Conservation (phyloP, 148 eudicot species). For the Heliosperma pusillum region DNA sequence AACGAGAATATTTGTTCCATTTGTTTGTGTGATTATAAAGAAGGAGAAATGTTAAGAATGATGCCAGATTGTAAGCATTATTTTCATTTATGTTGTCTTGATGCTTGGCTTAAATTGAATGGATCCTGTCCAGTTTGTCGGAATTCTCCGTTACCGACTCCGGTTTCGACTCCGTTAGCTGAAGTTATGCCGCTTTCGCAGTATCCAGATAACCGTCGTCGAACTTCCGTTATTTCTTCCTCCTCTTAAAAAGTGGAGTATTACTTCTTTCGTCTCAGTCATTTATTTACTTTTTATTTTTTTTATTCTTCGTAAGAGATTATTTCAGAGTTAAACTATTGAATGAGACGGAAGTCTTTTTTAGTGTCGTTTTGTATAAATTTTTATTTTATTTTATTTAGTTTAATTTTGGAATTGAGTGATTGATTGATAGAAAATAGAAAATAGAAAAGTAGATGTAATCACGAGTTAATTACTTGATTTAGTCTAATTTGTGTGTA, state of each 20-base stretch:
- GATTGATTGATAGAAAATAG: constrained; percentile 7
- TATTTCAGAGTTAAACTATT: not conserved
- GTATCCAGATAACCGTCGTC: constrained; percentile 69
- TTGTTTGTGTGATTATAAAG: constrained; percentile 79
- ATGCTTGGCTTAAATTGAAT: constrained; percentile 78
- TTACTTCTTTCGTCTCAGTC: not conserved
- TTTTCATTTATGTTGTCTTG: constrained; percentile 68
- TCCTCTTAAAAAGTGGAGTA: no score
- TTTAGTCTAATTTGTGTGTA: constrained; percentile 14
- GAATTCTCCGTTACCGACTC: constrained; percentile 87
- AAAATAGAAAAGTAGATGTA: constrained; percentile 4
- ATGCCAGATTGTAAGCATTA: constrained; percentile 81
- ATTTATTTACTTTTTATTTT: no score
- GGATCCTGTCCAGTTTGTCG: constrained; percentile 90
- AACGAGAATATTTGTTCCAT: constrained; percentile 53
- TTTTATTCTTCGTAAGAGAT: not conserved
- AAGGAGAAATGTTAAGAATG: constrained; percentile 76
- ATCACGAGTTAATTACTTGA: not conserved
- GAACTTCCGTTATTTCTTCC: constrained; percentile 20
- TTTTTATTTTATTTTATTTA: not conserved
- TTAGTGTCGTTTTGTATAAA: no score
- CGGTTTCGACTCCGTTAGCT: constrained; percentile 75
- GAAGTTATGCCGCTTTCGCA: constrained; percentile 87
- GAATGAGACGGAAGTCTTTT: no score
- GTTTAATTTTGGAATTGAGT: not conserved